Base-by-base conservation (phyloP, 495 filamentous ascomycete genomes). In the Aspergillus bridgeri region DNA sequence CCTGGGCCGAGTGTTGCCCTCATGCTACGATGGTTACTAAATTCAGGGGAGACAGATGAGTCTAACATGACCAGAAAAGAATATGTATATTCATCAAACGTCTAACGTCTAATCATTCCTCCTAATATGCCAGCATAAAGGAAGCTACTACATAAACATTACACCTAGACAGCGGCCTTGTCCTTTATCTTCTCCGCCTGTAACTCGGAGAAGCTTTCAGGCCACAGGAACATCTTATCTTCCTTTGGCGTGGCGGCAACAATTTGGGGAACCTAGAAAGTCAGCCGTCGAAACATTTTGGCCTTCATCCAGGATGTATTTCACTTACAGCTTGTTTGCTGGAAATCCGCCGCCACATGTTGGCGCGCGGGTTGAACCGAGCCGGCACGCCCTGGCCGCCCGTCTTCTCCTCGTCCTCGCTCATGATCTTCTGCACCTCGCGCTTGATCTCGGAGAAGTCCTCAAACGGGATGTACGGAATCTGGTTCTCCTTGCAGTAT, bases 211-310 rank as follows among this genome's bases (percentile, higher is more conserved):
- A 87, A 85, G 5, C 77, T 75, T 60, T 86, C 81, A 0, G 84
- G 85, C 85, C 84, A 89, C 44, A 87, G 69, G 58, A 85, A 81
- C 76, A 86, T 83, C 75, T 82, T 86, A 64, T 89, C 86, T 56
- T 85, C 83, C 42, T 72, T 75, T 13, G 81, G 82, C 3, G 83
- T 82, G 19, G 71, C 73, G 64, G 77, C 77, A 48, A 86, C 73
- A 53, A 80, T 82, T 23, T 77, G 67, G 0, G 85, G 85, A 25
- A 87, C 71, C 71, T 76, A 38, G 3, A 48, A 60, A 25, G 45
- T 47, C 47, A 47, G 13, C 47, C n/a, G 5, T 29, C 27, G 6
- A 6, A 7, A 29, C 6, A 29, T 6, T 7, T 1, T 9, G 11
- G 11, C 6, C 25, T 4, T 27, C 25, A 50, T 46, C n/a, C 44